Evolutionary conservation across 1,284 basidiomycete species (phyloP).

Genomic region (Mycena sp.): DNA sequence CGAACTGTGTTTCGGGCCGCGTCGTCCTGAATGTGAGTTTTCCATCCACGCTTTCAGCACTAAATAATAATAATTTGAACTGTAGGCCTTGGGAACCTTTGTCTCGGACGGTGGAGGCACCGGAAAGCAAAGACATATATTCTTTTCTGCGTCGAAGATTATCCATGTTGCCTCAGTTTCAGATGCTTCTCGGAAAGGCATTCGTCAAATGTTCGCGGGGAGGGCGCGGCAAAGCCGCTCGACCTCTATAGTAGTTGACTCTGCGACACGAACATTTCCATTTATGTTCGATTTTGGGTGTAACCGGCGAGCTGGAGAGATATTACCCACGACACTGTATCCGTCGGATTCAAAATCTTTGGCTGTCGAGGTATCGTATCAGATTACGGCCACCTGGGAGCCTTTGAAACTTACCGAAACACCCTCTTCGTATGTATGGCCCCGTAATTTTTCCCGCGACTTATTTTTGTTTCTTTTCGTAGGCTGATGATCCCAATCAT

Average conservation of each 20-base stretch:
- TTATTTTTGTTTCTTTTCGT: constrained; percentile 26
- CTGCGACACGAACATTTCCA: constrained; percentile 54
- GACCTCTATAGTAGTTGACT: constrained; percentile 46
- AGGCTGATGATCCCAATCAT: constrained; percentile 74
- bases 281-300: constrained; percentile 69
- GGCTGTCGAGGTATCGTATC: constrained; percentile 60
- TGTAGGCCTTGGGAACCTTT: constrained; percentile 46
- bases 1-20: constrained; percentile 58
- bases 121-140: constrained; percentile 59
- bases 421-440: constrained; percentile 58
- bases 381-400: constrained; percentile 68
- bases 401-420: constrained; percentile 54
- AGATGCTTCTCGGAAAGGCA: constrained; percentile 57
- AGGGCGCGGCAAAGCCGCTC: constrained; percentile 51
- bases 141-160: constrained; percentile 62
- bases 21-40: constrained; percentile 64
- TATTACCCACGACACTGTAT: constrained; percentile 58
- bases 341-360: constrained; percentile 10
- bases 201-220: constrained; percentile 52
- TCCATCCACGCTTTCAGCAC: constrained; percentile 7
- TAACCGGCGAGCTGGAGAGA: constrained; percentile 61
- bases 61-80: constrained; percentile 32
- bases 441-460: constrained; percentile 15
- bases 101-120: constrained; percentile 32
- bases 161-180: constrained; percentile 54